Evolutionary conservation across 768 basidiomycete genomes (phyloP), one percentile per base, ranked within the genome.

Genomic region (Mycena rosella): DNA sequence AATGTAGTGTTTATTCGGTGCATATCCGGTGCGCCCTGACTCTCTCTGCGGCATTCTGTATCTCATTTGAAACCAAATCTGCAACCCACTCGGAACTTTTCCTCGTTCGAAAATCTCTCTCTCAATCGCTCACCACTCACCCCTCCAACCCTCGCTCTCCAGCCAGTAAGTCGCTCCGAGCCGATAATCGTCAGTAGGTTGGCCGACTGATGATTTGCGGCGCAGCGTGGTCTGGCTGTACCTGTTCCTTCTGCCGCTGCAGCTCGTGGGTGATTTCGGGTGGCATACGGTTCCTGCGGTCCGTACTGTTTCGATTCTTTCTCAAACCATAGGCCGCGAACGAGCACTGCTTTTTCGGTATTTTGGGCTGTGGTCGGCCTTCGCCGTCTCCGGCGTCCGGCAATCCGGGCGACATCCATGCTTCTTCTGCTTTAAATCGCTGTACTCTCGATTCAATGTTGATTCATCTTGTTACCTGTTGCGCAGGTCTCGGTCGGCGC

Each of bases 211-310:
- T 34, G 32, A 11, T 34, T 5, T 34, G 32, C 32, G 32, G 32
- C 14, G 3, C 22, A 85, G 89, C 72, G 90, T 88, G 38, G 88
- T 91, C 36, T 91, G 88, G 90, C 73, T 90, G 27, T 94, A 91
- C 76, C 84, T 92, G 1, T 91, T 93, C 81, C 88, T 91, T 76
- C 82, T 94, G 2, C 92, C 91, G 0, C 91, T 94, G 83, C 91
- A 94, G 76, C 82, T 92, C 7, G 85, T 90, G 49, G 78, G 80
- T 42, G 83, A 84, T 32, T 89, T 92, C 72, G 81, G 78, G 11
- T 92, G 89, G 82, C 85, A 87, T 72, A 85, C 90, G 5, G 88
- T 93, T 42, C 87, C 89, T 2, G 91, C 89, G 30, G 70, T 70
- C 51, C 49, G 69, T 64, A 30, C 30, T 20, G 14, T 34, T 34